phyloP scores from a whole-genome alignment of 352 stramenopile species.

The Thraustotheca clavata region DNA sequence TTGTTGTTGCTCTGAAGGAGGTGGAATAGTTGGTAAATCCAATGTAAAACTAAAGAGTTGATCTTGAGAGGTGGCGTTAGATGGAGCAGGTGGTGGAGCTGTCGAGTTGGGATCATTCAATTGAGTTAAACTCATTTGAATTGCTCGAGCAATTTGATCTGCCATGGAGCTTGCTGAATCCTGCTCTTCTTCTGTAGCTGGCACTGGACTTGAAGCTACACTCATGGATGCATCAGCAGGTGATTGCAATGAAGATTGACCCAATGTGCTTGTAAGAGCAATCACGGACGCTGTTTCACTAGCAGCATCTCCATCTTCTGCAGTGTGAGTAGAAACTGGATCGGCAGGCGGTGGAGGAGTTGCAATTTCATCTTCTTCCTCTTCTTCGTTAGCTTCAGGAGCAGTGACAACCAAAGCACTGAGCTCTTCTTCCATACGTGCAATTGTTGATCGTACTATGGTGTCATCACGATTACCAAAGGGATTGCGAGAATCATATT shows the following conservation, averaged over 20 bases:
- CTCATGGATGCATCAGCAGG: constrained; percentile 38
- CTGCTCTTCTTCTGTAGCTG: not conserved
- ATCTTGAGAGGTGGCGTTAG: not conserved
- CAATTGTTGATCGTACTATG: constrained; percentile 55
- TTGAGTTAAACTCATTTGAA: not conserved
- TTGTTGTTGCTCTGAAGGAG: not conserved
- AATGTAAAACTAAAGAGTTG: constrained; percentile 80
- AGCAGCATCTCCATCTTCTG: constrained; percentile 23
- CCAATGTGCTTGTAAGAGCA: constrained; percentile 75
- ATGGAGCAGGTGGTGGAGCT: constrained; percentile 30
- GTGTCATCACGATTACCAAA: not conserved
- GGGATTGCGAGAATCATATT: not conserved
- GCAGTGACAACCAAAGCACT: constrained; percentile 35
- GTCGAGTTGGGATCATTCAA: constrained; percentile 7
- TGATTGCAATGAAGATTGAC: constrained; percentile 69
- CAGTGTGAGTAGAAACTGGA: not conserved
- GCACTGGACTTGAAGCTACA: not conserved
- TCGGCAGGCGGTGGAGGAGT: not conserved
- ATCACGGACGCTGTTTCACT: constrained; percentile 69
- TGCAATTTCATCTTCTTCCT: not conserved
- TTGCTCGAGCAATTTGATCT: not conserved
- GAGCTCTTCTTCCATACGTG: constrained; percentile 66
- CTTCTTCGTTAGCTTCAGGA: not conserved
- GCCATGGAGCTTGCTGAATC: not conserved
- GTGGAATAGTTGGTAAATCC: constrained; percentile 49